Base-by-base conservation (phyloP, 1,139 yeast genomes). In the Sugiyamaella pinicola region DNA sequence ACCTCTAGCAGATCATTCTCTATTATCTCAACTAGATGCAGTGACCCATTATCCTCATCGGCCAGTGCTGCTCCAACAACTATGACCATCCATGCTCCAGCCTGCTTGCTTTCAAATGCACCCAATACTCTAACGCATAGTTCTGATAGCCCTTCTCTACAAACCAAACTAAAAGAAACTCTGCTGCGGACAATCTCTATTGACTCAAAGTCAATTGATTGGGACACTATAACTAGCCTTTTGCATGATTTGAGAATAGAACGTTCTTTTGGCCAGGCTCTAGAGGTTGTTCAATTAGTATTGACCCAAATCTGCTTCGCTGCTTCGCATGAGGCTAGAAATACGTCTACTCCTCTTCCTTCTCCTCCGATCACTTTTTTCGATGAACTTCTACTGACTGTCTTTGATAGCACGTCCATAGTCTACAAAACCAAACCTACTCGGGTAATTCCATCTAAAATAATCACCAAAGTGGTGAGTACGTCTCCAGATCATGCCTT, bases 401-500 rank as follows among this genome's bases (percentile, higher is more conserved):
- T 46, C 22, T 46, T 24, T 28, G 38, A 46, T 6, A 19, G 33
- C 15, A n/a, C 29, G 3, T 22, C 44, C 5, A 29, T 46, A 4
- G 29, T 22, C 7, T 37, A 46, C 15, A 37, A 26, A 21, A 37
- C 40, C 6, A 7, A 19, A 4, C 18, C 40, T 33, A 3, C 39
- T 1, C 28, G 39, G 18, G 9, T 37, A 6, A 17, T 12, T 10
- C 39, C 47, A 3, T 28, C 44, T 7, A 26, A 35, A 35, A n/a
- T 7, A 6, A n/a, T 38, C 15, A 46, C 49, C n/a, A 37, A 40
- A 45, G 26, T 37, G 22, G 40, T 29, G 12, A 15, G 41, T 31
- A 22, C 45, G 2, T 37, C 45, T 1, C 33, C 39, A 1, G 40
- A 45, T 13, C 58, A 56, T 34, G 54, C 53, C 3, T 52, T 47